These are phyloP conservation scores for Colletotrichum tofieldiae DNA, from an alignment of 2,329 filamentous ascomycete genomes.

Conservation along the genomic window DNA sequence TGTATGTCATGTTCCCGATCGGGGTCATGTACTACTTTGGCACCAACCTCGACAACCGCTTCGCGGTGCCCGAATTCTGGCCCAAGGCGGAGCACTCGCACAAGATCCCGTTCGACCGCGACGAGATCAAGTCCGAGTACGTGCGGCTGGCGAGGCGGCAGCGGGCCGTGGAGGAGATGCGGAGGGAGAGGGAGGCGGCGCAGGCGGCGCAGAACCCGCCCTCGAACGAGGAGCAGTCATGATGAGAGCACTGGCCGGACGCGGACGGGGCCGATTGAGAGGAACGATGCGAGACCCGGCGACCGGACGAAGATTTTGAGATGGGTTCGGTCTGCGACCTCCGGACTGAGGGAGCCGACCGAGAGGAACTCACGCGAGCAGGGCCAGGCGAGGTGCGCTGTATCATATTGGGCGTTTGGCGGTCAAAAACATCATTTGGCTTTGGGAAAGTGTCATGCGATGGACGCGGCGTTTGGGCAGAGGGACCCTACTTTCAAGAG, in stretches of 20 bases:
- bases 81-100: constrained; percentile 85
- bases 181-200: constrained; percentile 58
- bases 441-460: constrained; percentile 32
- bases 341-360: background rate
- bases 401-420: constrained; percentile 40
- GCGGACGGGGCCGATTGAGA: background rate
- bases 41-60: constrained; percentile 95
- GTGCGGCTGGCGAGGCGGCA: constrained; percentile 76
- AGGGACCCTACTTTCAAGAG: constrained; percentile 1
- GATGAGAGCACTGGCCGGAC: background rate
- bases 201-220: constrained; percentile 48
- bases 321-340: background rate
- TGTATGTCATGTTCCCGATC: constrained; percentile 99
- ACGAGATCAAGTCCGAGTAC: constrained; percentile 88
- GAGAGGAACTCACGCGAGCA: background rate
- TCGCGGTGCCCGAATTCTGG: constrained; percentile 94
- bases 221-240: constrained; percentile 47
- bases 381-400: constrained; percentile 9
- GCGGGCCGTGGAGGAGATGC: constrained; percentile 84
- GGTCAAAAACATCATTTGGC: constrained; percentile 32
- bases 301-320: background rate
- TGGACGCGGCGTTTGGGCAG: constrained; percentile 34
- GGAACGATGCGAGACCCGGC: background rate
- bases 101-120: constrained; percentile 81
- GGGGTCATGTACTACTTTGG: constrained; percentile 99